Base-by-base conservation (phyloP, 352 stramenopile genomes). In the Pythium oligandrum region DNA sequence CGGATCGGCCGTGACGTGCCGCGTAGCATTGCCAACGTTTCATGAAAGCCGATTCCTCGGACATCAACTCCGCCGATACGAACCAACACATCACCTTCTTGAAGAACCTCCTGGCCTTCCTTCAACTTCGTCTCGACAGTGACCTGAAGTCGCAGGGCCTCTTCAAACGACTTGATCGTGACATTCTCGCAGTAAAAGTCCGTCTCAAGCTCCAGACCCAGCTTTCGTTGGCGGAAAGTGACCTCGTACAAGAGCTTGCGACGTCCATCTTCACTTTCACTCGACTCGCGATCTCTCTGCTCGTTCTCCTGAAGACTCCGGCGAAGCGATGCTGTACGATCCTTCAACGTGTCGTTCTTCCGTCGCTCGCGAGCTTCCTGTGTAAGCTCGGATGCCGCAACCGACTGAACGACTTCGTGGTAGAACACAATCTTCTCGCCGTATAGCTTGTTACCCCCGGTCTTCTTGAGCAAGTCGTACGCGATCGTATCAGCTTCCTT, bases 161-260 rank as follows among this genome's bases (percentile, higher is more conserved):
- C 71, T 9, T 90, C 74, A 51, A 92, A 88, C 2, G 68, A 58
- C 61, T 92, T 94, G 58, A 94, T 83, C 12, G 77, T 90, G 53
- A 94, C 82, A 44, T 92, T 91, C 51, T 94, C 78, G 52, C 82
- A 89, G 63, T 95, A 95, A 44, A 95, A 95, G 42, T 95, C 86
- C 3, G 86, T 94, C 59, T 95, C 86, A 47, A 95, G 54, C 67
- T 95, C 82, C 57, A 95, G 62, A 1, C 86, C 86, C 5, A 95
- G 56, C 56, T 83, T 87, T 53, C 91, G 91, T 44, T 93, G 70
- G 57, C 79, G 74, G 53, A 95, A 95, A 0, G 78, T 74, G 8
- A 88, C 82, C 38, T 93, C 77, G 55, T 95, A 95, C 39, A 88
- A 48, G 42, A 93, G 61, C 37, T 90, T 90, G 33, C 70, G 66